Percentiles rank a stretch among this genome's conserved stretches.
Evolutionary conservation across 164 flowering plant species (phyloP).

Genomic region (Umbilicus rupestris): DNA sequence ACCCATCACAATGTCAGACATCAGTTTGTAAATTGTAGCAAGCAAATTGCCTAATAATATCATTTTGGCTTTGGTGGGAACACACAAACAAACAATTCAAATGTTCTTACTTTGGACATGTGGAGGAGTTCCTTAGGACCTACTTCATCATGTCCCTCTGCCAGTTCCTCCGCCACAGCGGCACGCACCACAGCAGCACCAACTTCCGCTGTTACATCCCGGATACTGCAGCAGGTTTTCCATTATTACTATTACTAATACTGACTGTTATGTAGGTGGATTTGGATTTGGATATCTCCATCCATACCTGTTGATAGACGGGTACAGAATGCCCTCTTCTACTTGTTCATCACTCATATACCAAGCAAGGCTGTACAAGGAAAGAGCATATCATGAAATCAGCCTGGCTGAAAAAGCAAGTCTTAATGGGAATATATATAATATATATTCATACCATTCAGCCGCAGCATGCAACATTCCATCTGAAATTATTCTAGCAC

Average conservation of each 20-base stretch:
- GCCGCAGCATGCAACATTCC: slow-evolving; percentile 93
- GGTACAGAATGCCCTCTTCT: slow-evolving; percentile 65
- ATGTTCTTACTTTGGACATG: slow-evolving; percentile 78
- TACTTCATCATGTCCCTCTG: slow-evolving; percentile 82
- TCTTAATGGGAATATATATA: background rate
- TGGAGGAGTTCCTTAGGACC: slow-evolving; percentile 59
- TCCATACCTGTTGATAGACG: slow-evolving; percentile 62
- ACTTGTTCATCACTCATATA: slow-evolving; percentile 87
- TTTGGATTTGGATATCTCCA: background rate
- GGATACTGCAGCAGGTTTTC: slow-evolving; percentile 42
- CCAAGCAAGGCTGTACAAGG: slow-evolving; percentile 79
- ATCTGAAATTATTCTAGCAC: slow-evolving; percentile 79
- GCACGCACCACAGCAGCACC: slow-evolving; percentile 84
- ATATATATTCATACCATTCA: slow-evolving; percentile 80
- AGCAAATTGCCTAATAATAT: too few species aligned
- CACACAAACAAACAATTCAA: too few species aligned
- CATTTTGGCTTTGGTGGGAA: too few species aligned
- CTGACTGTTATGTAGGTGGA: too few species aligned
- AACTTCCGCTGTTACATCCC: slow-evolving; percentile 86
- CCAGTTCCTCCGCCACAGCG: slow-evolving; percentile 73
- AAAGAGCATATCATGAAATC: slow-evolving; percentile 1
- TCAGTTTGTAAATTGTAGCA: too few species aligned
- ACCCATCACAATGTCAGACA: too few species aligned
- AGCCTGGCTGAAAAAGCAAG: background rate
- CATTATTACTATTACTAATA: background rate